These are phyloP conservation scores for Fragaria nilgerrensis DNA, from an alignment of 306 rosid genomes.

Conservation along the genomic window DNA sequence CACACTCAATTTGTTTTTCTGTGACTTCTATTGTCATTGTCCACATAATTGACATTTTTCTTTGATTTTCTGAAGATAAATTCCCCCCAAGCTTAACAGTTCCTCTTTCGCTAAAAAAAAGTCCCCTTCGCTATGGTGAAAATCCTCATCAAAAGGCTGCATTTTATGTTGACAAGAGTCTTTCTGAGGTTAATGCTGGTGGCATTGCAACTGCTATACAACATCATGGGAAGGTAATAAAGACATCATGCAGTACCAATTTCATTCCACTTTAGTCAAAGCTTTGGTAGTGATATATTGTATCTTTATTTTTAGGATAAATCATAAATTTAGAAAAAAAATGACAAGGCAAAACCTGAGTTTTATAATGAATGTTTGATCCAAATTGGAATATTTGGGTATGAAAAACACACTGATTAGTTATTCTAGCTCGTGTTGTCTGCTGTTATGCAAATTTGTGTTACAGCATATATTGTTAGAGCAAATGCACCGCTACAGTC, in stretches of 20 bases:
- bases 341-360: background rate
- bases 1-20: background rate
- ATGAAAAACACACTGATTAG: background rate
- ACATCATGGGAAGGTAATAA: conserved; percentile 84
- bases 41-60: conserved; percentile 22
- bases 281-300: background rate
- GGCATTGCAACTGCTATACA: conserved; percentile 93
- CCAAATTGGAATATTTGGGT: background rate
- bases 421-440: background rate
- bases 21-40: background rate
- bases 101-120: conserved; percentile 64
- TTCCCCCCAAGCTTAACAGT: conserved; percentile 78
- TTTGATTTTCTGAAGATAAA: conserved; percentile 49
- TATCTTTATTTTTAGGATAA: background rate
- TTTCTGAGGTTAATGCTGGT: conserved; percentile 77
- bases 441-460: background rate
- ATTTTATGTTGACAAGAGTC: conserved; percentile 73
- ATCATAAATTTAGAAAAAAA: background rate
- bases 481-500: too few species aligned
- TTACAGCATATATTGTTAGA: background rate
- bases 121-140: conserved; percentile 88
- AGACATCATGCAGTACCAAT: background rate
- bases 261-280: background rate
- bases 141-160: conserved; percentile 96
- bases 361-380: background rate